Evolutionary conservation across 148 eudicot species (phyloP).

Genomic region (Camellia japonica): DNA sequence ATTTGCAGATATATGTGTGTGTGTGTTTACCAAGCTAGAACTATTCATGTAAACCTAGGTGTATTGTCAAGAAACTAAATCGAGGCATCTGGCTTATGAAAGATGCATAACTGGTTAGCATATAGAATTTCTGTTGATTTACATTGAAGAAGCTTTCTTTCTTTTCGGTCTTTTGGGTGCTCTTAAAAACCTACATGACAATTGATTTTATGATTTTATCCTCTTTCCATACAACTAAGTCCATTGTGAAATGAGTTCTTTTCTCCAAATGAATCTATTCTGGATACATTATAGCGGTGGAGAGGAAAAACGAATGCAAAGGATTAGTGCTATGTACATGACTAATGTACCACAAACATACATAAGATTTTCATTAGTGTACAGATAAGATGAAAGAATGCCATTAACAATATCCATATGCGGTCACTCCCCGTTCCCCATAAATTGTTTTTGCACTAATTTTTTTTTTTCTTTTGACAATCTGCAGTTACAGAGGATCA

Average conservation of each 20-base stretch:
- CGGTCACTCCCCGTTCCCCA: not conserved
- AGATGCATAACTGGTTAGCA: too few relatives aligned
- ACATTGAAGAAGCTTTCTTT: not conserved
- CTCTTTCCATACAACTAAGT: not conserved
- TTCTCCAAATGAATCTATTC: too few relatives aligned
- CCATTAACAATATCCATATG: not conserved
- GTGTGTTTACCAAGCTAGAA: too few relatives aligned
- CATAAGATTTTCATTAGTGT: not conserved
- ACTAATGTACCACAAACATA: too few relatives aligned
- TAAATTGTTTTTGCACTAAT: too few relatives aligned
- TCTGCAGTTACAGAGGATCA: slow-evolving; percentile 53
- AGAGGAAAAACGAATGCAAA: too few relatives aligned
- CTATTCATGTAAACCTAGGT: not conserved
- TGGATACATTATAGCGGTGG: too few relatives aligned
- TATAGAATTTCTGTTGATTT: too few relatives aligned
- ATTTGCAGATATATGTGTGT: too few relatives aligned
- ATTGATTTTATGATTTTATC: not conserved
- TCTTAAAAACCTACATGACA: not conserved
- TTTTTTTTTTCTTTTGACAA: not conserved
- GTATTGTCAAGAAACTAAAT: not conserved
- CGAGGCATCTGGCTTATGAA: too few relatives aligned
- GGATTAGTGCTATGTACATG: too few relatives aligned
- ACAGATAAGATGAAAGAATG: not conserved
- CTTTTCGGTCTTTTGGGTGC: not conserved
- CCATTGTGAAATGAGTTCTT: not conserved